These are phyloP conservation scores for Cryptococcus hybrid DNA, from an alignment of 1,284 basidiomycete genomes.

Conservation along the genomic window DNA sequence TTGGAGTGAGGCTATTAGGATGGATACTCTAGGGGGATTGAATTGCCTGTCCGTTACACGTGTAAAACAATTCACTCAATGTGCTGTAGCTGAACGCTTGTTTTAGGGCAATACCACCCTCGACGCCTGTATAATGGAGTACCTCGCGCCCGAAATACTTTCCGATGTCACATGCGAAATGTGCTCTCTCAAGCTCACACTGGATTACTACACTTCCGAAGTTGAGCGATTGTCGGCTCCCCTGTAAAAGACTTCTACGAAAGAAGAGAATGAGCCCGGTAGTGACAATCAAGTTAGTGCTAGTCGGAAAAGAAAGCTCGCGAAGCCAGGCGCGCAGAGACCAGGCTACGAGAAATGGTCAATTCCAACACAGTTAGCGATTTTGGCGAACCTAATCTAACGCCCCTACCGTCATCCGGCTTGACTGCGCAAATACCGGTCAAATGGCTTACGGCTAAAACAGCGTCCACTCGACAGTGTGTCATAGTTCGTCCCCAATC, in stretches of 20 bases:
- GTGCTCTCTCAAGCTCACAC: constrained; percentile 49
- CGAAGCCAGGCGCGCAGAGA: constrained; percentile 64
- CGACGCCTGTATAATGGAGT: constrained; percentile 50
- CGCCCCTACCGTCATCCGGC: constrained; percentile 2
- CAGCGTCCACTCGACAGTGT: constrained; percentile 36
- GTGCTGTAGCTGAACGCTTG: constrained; percentile 5
- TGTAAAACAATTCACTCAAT: constrained; percentile 15
- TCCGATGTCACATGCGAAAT: constrained; percentile 52
- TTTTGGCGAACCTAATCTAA: constrained; percentile 23
- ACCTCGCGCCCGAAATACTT: constrained; percentile 51
- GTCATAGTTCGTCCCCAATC: constrained; percentile 63
- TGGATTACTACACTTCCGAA: constrained; percentile 40
- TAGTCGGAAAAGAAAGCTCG: constrained; percentile 63
- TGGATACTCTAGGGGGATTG: constrained; percentile 49
- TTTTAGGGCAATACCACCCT: constrained; percentile 46
- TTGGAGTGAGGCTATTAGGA: constrained; percentile 41
- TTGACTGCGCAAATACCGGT: constrained; percentile 19
- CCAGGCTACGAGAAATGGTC: constrained; percentile 62
- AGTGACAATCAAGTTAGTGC: constrained; percentile 51
- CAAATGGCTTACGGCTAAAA: constrained; percentile 39
- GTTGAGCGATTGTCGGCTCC: constrained; percentile 31
- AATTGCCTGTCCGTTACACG: constrained; percentile 41
- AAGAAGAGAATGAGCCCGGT: constrained; percentile 12
- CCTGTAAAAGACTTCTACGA: constrained; percentile 26
- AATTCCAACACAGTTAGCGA: constrained; percentile 51